phyloP scores from a whole-genome alignment of 1,284 basidiomycete genomes.

The Microbotryum silenes-acaulis region DNA sequence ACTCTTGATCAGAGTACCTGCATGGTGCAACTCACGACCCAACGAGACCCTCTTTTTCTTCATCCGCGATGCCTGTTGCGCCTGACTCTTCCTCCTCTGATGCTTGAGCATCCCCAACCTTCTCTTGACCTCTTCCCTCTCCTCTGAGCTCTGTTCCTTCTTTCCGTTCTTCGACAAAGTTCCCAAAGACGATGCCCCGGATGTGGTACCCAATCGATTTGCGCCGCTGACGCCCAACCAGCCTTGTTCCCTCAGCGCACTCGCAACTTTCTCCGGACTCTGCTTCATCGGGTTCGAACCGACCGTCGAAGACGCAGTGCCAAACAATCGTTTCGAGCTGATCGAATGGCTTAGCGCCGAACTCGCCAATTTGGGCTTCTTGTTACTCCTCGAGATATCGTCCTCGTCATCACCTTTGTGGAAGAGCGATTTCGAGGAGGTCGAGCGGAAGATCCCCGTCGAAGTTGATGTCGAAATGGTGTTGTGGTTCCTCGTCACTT shows the following conservation, averaged over 20 bases:
- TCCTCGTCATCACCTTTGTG: neutral
- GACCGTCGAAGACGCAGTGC: neutral
- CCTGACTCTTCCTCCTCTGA: slow-evolving; percentile 8
- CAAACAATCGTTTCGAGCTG: too few relatives aligned
- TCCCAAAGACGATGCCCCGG: neutral
- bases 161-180: neutral
- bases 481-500: neutral
- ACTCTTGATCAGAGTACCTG: too few relatives aligned
- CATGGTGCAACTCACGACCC: too few relatives aligned
- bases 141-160: neutral
- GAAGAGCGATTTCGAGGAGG: neutral
- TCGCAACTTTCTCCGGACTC: neutral
- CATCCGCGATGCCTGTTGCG: neutral
- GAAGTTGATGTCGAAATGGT: neutral
- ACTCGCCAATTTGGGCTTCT: neutral
- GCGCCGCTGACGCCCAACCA: neutral
- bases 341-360: too few relatives aligned
- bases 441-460: neutral
- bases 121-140: slow-evolving; percentile 3
- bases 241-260: too few relatives aligned
- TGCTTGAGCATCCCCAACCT: slow-evolving; percentile 5
- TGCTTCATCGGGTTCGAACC: neutral
- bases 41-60: slow-evolving; percentile 2
- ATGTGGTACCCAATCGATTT: neutral
- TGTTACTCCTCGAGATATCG: neutral